phyloP scores from a whole-genome alignment of 495 filamentous ascomycete species.

The Staphylotrichum longicolle region DNA sequence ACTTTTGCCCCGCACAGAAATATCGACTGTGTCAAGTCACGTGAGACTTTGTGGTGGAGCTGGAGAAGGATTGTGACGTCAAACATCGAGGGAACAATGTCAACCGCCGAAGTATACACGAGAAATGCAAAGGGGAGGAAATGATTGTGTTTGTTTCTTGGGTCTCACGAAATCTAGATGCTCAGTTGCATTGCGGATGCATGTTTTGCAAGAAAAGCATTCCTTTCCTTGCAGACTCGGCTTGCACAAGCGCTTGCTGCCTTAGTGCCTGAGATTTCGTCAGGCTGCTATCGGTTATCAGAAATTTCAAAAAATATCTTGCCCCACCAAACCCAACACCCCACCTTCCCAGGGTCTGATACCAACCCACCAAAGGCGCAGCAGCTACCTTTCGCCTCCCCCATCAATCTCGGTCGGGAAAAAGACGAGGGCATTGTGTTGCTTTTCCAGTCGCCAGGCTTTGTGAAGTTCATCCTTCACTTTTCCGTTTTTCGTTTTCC shows the following conservation, averaged over 20 bases:
- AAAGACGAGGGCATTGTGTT: slow-evolving; percentile 19
- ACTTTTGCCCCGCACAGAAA: no score
- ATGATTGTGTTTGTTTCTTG: no score
- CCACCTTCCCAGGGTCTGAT: slow-evolving; percentile 30
- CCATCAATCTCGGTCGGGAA: slow-evolving; percentile 20
- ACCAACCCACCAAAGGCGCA: slow-evolving; percentile 33
- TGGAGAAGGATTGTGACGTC: no score
- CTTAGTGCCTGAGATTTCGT: slow-evolving; percentile 32
- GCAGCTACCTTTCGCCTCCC: slow-evolving; percentile 24
- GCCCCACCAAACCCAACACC: slow-evolving; percentile 37
- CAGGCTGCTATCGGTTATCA: slow-evolving; percentile 39
- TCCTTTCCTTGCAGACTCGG: no score
- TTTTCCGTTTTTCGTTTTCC: slow-evolving; percentile 11
- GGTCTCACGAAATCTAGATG: no score
- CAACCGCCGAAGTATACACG: no score
- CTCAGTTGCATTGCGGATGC: no score
- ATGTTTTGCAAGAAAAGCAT: no score
- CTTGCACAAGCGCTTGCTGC: slow-evolving; percentile 19
- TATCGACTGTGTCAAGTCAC: no score
- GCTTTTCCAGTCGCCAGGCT: slow-evolving; percentile 21
- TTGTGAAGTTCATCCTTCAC: background rate
- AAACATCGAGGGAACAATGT: no score
- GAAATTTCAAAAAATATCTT: slow-evolving; percentile 34
- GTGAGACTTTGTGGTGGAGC: no score
- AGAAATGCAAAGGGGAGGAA: no score